phyloP scores from a whole-genome alignment of 495 filamentous ascomycete genomes.

The Tuber borchii region DNA sequence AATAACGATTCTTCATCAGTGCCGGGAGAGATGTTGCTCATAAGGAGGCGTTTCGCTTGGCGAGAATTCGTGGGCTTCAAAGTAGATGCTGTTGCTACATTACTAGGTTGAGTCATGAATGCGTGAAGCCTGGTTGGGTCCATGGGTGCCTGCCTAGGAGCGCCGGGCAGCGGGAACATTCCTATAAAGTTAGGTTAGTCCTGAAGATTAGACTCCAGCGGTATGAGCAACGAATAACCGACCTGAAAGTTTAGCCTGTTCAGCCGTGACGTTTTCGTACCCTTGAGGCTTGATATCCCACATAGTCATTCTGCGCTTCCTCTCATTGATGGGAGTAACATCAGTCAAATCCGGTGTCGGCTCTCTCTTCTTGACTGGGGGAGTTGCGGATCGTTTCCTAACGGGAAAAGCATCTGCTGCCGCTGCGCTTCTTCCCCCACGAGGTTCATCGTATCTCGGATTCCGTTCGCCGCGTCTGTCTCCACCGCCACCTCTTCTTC shows the following conservation, averaged over 20 bases:
- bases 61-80: conserved; percentile 88
- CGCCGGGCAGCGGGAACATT: conserved; percentile 97
- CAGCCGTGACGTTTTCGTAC: conserved; percentile 97
- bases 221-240: conserved; percentile 30
- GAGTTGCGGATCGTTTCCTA: conserved; percentile 68
- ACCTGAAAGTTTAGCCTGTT: conserved; percentile 98
- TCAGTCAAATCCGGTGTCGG: conserved; percentile 93
- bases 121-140: conserved; percentile 90
- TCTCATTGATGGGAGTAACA: conserved; percentile 65
- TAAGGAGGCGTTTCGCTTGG: conserved; percentile 84
- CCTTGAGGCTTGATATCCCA: conserved; percentile 99
- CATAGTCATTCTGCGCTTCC: conserved; percentile 86
- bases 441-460: conserved; percentile 35
- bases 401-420: conserved; percentile 30
- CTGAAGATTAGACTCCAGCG: not conserved
- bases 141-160: conserved; percentile 92
- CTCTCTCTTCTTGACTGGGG: conserved; percentile 82
- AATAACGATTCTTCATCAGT: conserved; percentile 64
- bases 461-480: conserved; percentile 36
- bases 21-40: conserved; percentile 66
- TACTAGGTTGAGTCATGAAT: conserved; percentile 84
- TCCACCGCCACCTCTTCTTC: conserved; percentile 35
- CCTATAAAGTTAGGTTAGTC: conserved; percentile 44
- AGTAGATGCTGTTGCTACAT: conserved; percentile 63
- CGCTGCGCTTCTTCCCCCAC: conserved; percentile 16